A percentile compares a stretch with the other conserved stretches of the same genome.
Evolutionary conservation across 352 stramenopile genomes (phyloP).

Genomic region (Globisporangium iwayamae): DNA sequence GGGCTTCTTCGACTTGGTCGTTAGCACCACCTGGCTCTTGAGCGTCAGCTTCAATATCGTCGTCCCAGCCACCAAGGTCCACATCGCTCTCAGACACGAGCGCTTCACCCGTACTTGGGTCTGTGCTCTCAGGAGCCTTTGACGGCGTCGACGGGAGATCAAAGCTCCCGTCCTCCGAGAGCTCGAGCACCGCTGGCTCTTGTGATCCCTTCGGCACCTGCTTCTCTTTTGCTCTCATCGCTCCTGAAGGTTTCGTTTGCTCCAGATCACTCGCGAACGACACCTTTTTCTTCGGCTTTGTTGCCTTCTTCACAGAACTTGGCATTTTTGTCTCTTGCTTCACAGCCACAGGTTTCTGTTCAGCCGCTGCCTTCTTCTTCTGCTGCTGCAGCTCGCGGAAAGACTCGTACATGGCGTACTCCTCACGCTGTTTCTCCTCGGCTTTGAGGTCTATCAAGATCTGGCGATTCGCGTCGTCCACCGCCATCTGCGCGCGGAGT

Average conservation of each 20-base stretch:
- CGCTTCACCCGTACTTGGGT: background rate
- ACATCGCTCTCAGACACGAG: slow-evolving; percentile 11
- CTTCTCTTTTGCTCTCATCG: background rate
- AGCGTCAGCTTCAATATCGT: background rate
- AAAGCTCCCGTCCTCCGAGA: slow-evolving; percentile 50
- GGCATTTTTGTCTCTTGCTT: background rate
- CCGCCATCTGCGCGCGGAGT: slow-evolving; percentile 74
- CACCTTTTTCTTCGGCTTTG: slow-evolving; percentile 28
- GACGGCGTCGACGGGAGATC: slow-evolving; percentile 25
- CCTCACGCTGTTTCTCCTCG: slow-evolving; percentile 73
- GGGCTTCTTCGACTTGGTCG: background rate
- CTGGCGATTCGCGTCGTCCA: slow-evolving; percentile 74
- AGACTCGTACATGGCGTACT: slow-evolving; percentile 75
- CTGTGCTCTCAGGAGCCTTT: background rate
- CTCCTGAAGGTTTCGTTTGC: background rate
- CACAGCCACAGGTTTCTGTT: slow-evolving; percentile 9
- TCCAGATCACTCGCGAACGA: slow-evolving; percentile 32
- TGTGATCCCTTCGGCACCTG: background rate
- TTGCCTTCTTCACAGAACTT: slow-evolving; percentile 1
- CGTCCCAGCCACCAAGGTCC: background rate
- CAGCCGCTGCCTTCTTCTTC: slow-evolving; percentile 11
- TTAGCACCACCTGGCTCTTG: background rate
- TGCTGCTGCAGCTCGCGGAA: slow-evolving; percentile 44
- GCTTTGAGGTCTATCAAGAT: slow-evolving; percentile 70
- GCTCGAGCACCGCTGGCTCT: slow-evolving; percentile 37